phyloP scores from a whole-genome alignment of 495 filamentous ascomycete genomes.

The Terfezia claveryi region DNA sequence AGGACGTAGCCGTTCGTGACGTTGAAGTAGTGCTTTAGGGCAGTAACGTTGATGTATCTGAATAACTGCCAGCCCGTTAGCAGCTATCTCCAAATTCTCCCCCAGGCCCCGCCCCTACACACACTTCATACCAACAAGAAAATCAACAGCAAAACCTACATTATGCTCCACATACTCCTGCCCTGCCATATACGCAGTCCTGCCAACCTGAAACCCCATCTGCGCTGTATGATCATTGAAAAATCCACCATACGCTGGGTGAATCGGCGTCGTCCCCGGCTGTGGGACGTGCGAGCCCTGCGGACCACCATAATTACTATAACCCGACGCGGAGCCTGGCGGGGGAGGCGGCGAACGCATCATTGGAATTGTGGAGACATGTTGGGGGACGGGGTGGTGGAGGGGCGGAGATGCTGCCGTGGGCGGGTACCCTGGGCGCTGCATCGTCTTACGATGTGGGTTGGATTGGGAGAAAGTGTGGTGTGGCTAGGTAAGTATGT shows the following conservation, averaged over 20 bases:
- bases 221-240: conserved; percentile 93
- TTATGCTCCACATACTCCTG: conserved; percentile 89
- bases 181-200: conserved; percentile 67
- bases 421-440: conserved; percentile 54
- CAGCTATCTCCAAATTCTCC: background rate
- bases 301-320: conserved; percentile 56
- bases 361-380: conserved; percentile 96
- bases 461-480: too few species aligned
- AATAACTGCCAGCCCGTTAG: background rate
- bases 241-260: conserved; percentile 66
- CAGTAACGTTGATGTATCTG: conserved; percentile 56
- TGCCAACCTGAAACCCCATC: conserved; percentile 84
- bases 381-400: conserved; percentile 93
- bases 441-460: conserved; percentile 33
- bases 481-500: too few species aligned
- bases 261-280: conserved; percentile 28
- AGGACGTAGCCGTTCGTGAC: conserved; percentile 84
- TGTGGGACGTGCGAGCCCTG: conserved; percentile 25
- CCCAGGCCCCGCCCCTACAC: background rate
- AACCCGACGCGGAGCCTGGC: conserved; percentile 40
- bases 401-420: conserved; percentile 80
- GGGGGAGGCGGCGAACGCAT: conserved; percentile 81
- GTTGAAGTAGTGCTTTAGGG: conserved; percentile 93
- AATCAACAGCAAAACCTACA: conserved; percentile 26
- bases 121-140: background rate